Base-by-base conservation (phyloP, 306 rosid species). In the Vigna angularis region DNA sequence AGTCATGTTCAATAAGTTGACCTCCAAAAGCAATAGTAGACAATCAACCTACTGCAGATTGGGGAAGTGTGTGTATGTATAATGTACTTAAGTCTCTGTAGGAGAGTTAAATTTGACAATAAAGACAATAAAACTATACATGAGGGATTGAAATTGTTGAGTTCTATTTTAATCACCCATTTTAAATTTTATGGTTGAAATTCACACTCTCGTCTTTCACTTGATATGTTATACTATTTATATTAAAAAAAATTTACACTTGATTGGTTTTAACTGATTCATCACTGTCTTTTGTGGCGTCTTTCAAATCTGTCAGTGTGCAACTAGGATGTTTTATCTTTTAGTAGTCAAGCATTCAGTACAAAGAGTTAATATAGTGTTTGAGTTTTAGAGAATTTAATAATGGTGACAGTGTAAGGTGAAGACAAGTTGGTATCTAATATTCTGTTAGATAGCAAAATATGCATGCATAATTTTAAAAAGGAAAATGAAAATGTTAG, bases 21-120 rank as follows among this genome's bases (percentile, higher is more conserved):
- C 14, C 48, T 73, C 78, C 69, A 74, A 47, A 36, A 44, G 22
- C 69, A 61, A 64, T 68, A 44, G 40, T n/a, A 55, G 78, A 34
- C 64, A 63, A 53, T 52, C 79, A 59, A 9, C 18, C 42, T 28
- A 59, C 66, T 59, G 48, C 72, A 47, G 70, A 68, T 66, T 53
- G 67, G 56, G 38, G 18, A 49, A 49, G 28, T 3, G 28, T 2
- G 17, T 49, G 47, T 42, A 9, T 55, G 62, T 22, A 13, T 8
- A 8, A 40, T 40, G 45, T 8, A 8, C 45, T 40, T 9, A 4
- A 0, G 12, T 4, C 34, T 22, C 1, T 56, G 5, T 17, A 26
- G 2, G 59, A 1, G 30, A 53, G 7, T 58, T 58, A 56, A 58
- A 12, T 34, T 58, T 59, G 40, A 28, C 40, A 28, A 26, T 59